phyloP scores from a whole-genome alignment of 2,329 filamentous ascomycete species.

The Acrodontium crateriforme region DNA sequence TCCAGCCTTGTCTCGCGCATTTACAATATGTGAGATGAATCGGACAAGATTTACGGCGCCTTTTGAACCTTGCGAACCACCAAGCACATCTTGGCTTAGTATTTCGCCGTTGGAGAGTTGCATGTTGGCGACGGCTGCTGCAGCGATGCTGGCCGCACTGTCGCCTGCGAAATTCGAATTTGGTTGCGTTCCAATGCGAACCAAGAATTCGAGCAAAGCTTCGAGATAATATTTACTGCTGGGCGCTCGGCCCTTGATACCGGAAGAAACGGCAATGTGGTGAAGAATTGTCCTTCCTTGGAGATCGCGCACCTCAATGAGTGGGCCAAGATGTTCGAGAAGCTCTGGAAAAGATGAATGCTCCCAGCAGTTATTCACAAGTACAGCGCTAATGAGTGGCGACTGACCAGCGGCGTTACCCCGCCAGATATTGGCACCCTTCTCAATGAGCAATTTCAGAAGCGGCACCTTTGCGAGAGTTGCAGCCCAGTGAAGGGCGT shows the following conservation, averaged over 20 bases:
- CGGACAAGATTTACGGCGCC: conserved; percentile 74
- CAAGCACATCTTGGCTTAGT: conserved; percentile 14
- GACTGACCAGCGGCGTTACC: conserved; percentile 86
- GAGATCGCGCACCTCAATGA: conserved; percentile 80
- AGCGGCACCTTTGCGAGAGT: conserved; percentile 78
- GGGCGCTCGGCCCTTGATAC: conserved; percentile 80
- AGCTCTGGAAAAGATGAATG: conserved; percentile 81
- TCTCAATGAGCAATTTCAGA: conserved; percentile 64
- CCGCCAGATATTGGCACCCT: conserved; percentile 75
- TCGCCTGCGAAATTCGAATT: conserved; percentile 7
- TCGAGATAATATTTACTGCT: conserved; percentile 95
- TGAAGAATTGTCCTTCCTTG: conserved; percentile 87
- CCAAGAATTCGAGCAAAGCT: conserved; percentile 84
- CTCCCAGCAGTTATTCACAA: conserved; percentile 89
- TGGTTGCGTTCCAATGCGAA: conserved; percentile 48
- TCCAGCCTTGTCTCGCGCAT: conserved; percentile 82
- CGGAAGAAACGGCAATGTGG: conserved; percentile 90
- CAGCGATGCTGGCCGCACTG: conserved; percentile 43
- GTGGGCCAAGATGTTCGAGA: conserved; percentile 73
- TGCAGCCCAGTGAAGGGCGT: conserved; percentile 89
- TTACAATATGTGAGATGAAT: conserved; percentile 96
- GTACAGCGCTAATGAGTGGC: conserved; percentile 79
- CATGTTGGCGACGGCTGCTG: conserved; percentile 10
- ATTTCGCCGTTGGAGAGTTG: conserved; percentile 15
- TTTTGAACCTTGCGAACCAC: conserved; percentile 10